Percentiles rank a stretch among this genome's conserved stretches.
Evolutionary conservation across 2,329 filamentous ascomycete genomes (phyloP).

Genomic region (Triangularia verruculosa): DNA sequence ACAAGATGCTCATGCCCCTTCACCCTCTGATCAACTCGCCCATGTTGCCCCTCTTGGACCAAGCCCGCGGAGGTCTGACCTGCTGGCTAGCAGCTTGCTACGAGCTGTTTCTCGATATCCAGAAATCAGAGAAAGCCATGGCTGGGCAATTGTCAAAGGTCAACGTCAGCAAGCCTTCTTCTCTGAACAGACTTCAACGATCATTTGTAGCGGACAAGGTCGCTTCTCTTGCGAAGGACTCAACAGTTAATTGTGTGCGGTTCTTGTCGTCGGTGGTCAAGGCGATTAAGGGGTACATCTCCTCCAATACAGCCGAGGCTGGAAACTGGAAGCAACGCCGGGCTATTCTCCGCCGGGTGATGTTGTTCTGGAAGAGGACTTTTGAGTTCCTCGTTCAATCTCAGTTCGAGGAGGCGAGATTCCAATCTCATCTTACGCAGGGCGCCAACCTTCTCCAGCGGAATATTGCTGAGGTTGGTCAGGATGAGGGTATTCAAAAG

Average conservation of each 20-base stretch:
- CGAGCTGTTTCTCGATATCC: slow-evolving; percentile 48
- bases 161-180: slow-evolving; percentile 48
- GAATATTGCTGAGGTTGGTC: slow-evolving; percentile 26
- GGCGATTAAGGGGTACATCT: slow-evolving; percentile 44
- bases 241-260: slow-evolving; percentile 51
- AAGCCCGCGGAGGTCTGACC: slow-evolving; percentile 34
- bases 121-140: slow-evolving; percentile 41
- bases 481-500: slow-evolving; percentile 31
- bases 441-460: slow-evolving; percentile 44
- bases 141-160: slow-evolving; percentile 42
- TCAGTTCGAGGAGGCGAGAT: slow-evolving; percentile 59
- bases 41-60: slow-evolving; percentile 46
- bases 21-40: slow-evolving; percentile 59
- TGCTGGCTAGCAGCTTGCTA: slow-evolving; percentile 53
- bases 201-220: slow-evolving; percentile 55
- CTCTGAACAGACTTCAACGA: slow-evolving; percentile 59
- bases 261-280: slow-evolving; percentile 49
- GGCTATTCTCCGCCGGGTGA: slow-evolving; percentile 38
- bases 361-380: slow-evolving; percentile 56
- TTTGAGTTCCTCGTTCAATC: slow-evolving; percentile 43
- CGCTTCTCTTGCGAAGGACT: slow-evolving; percentile 57
- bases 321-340: slow-evolving; percentile 31
- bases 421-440: slow-evolving; percentile 60
- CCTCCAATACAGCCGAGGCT: slow-evolving; percentile 29
- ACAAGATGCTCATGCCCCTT: slow-evolving; percentile 44